phyloP scores from a whole-genome alignment of 2,329 filamentous ascomycete genomes.

The Claviceps humidiphila region DNA sequence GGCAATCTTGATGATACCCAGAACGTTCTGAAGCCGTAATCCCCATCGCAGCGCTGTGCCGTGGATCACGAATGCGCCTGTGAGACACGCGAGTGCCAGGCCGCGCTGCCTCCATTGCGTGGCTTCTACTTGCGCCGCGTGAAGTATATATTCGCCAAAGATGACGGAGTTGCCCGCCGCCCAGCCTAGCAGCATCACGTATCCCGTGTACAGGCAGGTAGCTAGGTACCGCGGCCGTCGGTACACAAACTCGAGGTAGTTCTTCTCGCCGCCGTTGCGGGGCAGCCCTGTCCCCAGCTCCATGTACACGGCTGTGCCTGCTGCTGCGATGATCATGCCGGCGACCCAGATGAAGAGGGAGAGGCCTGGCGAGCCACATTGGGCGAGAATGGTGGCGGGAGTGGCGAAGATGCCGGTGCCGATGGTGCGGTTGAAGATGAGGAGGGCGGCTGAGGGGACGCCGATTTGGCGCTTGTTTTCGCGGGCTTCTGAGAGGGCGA shows the following conservation, averaged over 20 bases:
- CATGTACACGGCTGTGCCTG: constrained; percentile 51
- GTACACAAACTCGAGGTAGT: constrained; percentile 54
- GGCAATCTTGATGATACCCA: constrained; percentile 52
- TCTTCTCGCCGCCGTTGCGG: constrained; percentile 52
- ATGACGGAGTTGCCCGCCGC: constrained; percentile 54
- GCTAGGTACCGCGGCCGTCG: constrained; percentile 46
- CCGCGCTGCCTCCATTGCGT: constrained; percentile 54
- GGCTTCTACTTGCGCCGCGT: constrained; percentile 49
- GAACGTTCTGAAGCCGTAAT: constrained; percentile 50
- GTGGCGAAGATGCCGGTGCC: constrained; percentile 56
- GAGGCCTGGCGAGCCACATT: constrained; percentile 48
- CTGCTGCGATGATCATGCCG: constrained; percentile 47
- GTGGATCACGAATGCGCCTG: constrained; percentile 51
- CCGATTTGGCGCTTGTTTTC: constrained; percentile 43
- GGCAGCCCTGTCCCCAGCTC: constrained; percentile 55
- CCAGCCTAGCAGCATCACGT: constrained; percentile 52
- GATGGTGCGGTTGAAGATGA: constrained; percentile 54
- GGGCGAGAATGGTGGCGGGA: constrained; percentile 40
- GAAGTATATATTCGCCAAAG: constrained; percentile 57
- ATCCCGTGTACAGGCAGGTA: constrained; percentile 47
- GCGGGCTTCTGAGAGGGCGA: constrained; percentile 22
- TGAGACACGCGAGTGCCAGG: constrained; percentile 54
- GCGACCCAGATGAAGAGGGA: constrained; percentile 50
- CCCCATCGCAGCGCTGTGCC: constrained; percentile 52
- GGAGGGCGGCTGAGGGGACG: constrained; percentile 38